A percentile compares a stretch with the other conserved stretches of the same genome.
These are phyloP conservation scores for Umbelopsis sp. DNA, from an alignment of 371 early-diverging fungal genomes.

Conservation along the genomic window DNA sequence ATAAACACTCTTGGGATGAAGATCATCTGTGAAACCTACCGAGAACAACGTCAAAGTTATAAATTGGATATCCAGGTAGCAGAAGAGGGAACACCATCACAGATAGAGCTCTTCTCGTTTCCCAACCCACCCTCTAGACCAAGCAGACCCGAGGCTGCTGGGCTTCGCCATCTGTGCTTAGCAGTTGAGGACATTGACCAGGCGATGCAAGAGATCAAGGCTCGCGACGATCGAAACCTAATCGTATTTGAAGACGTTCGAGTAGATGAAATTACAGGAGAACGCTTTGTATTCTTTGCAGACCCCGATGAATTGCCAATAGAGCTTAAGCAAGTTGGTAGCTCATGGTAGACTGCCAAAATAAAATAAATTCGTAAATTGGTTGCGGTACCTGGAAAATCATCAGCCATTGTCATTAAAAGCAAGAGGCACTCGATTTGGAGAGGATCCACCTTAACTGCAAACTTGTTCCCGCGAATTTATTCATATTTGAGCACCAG, in stretches of 20 bases:
- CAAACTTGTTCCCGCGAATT: neutral
- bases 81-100: slow-evolving; percentile 13
- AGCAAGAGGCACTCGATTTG: neutral
- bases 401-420: slow-evolving; percentile 1
- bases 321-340: slow-evolving; percentile 21
- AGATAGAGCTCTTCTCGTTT: slow-evolving; percentile 21
- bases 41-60: slow-evolving; percentile 16
- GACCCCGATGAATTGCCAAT: slow-evolving; percentile 21
- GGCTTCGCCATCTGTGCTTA: slow-evolving; percentile 15
- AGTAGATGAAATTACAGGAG: slow-evolving; percentile 19
- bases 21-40: slow-evolving; percentile 20
- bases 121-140: slow-evolving; percentile 18
- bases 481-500: neutral
- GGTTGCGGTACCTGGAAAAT: neutral
- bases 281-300: slow-evolving; percentile 21
- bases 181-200: slow-evolving; percentile 13
- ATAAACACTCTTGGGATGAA: slow-evolving; percentile 11
- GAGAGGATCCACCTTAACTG: neutral
- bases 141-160: slow-evolving; percentile 17
- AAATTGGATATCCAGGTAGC: slow-evolving; percentile 16
- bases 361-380: neutral
- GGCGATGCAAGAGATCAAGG: slow-evolving; percentile 17
- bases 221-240: slow-evolving; percentile 11
- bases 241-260: slow-evolving; percentile 19
- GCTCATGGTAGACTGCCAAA: neutral